Percentiles rank a stretch among this genome's conserved stretches.
These are phyloP conservation scores for Ophiostoma piceae DNA, from an alignment of 2,329 filamentous ascomycete genomes.

Conservation along the genomic window DNA sequence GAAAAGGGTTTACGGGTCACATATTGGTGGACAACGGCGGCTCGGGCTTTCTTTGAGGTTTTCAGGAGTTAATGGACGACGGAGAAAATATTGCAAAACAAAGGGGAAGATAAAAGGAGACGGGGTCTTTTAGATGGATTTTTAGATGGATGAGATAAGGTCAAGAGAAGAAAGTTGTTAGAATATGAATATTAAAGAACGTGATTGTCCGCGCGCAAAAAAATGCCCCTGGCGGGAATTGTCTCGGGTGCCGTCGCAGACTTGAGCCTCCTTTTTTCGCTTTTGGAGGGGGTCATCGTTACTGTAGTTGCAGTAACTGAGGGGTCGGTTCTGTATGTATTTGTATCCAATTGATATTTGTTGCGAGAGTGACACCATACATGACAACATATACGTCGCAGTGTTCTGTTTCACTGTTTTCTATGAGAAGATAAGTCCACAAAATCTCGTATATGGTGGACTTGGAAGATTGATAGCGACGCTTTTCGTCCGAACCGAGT, in stretches of 20 bases:
- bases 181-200: neutral
- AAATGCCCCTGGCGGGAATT: neutral
- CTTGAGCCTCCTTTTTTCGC: constrained; percentile 8
- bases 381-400: constrained; percentile 8
- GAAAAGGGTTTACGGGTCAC: neutral
- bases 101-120: neutral
- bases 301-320: neutral
- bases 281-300: neutral
- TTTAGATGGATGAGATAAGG: neutral
- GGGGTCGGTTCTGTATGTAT: neutral
- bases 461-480: neutral
- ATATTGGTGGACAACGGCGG: neutral
- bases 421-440: neutral
- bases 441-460: neutral
- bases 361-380: neutral
- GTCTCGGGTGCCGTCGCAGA: constrained; percentile 12
- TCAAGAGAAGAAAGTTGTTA: neutral
- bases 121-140: too few relatives aligned
- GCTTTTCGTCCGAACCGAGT: constrained; percentile 2
- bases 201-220: neutral
- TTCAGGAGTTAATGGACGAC: neutral
- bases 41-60: neutral
- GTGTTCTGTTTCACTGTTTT: constrained; percentile 1
- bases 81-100: neutral
- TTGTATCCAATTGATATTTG: neutral